phyloP scores from a whole-genome alignment of 495 filamentous ascomycete species.

The Trichoderma orchidacearum region DNA sequence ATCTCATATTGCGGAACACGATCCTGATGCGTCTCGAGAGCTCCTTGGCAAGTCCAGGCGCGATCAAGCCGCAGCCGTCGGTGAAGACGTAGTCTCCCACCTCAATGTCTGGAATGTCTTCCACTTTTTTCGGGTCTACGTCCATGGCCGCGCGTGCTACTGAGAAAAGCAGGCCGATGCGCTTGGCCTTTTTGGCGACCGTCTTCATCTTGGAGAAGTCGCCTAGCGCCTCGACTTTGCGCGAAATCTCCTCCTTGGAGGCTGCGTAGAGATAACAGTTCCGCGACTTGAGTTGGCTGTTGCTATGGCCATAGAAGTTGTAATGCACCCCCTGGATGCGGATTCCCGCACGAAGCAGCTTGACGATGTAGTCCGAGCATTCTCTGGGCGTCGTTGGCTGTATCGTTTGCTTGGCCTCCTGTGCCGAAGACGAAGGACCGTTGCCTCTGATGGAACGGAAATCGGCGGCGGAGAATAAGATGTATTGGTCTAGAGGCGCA shows the following conservation, averaged over 20 bases:
- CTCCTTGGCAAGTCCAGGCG: slow-evolving; percentile 18
- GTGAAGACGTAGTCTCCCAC: slow-evolving; percentile 31
- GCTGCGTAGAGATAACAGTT: slow-evolving; percentile 32
- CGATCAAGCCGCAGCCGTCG: slow-evolving; percentile 36
- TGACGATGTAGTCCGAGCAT: slow-evolving; percentile 25
- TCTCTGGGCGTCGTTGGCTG: slow-evolving; percentile 22
- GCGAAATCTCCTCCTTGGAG: slow-evolving; percentile 19
- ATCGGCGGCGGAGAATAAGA: slow-evolving; percentile 25
- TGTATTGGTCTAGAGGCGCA: slow-evolving; percentile 14
- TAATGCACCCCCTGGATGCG: slow-evolving; percentile 26
- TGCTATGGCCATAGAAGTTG: slow-evolving; percentile 39
- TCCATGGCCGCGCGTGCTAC: slow-evolving; percentile 20
- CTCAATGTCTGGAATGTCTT: slow-evolving; percentile 35
- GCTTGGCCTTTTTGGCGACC: slow-evolving; percentile 35
- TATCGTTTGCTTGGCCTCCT: not conserved
- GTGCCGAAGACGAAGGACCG: not conserved
- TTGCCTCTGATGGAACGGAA: slow-evolving; percentile 18
- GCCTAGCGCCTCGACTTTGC: slow-evolving; percentile 26
- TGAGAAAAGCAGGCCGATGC: slow-evolving; percentile 36
- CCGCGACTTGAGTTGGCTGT: slow-evolving; percentile 37
- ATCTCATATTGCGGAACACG: slow-evolving; percentile 24
- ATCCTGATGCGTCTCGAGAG: slow-evolving; percentile 22
- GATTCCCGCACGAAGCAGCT: slow-evolving; percentile 25
- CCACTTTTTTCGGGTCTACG: slow-evolving; percentile 21
- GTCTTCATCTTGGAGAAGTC: slow-evolving; percentile 39